Evolutionary conservation across 352 stramenopile species (phyloP), one percentile per base, ranked within the genome.

Genomic region (Saprolegnia diclina): DNA sequence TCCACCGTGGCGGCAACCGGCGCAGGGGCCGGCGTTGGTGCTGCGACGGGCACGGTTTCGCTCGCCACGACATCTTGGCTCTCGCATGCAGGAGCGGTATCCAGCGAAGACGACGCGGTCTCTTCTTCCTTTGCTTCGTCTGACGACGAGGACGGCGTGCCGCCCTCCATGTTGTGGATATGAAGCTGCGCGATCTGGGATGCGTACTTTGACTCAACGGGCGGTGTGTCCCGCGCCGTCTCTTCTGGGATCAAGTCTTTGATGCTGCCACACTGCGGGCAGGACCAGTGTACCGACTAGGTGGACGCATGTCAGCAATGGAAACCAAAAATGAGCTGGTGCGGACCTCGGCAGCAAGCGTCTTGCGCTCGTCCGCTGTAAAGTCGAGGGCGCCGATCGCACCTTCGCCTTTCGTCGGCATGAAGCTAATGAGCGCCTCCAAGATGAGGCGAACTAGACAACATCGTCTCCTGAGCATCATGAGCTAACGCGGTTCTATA

Each of bases 361-460:
- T 71, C 18, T 77, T 81, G 1, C 86, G 77, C 57, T 92, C 83
- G 11, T 88, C 79, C 21, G 81, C 72, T 16, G 82, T 75, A 65
- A 89, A 94, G 48, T 94, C 85, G 26, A 95, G 73, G 1, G 85
- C 82, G 10, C 87, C 87, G 59, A 95, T 94, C 4, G 87, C 87
- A 13, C 87, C 87, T 56, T 92, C 85, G 37, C 84, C 84, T 67
- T 92, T 91, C 4, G 85, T 91, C 11, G 96, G 96, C 71, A 99
- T 94, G 75, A 99, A 99, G 74, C 87, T 97, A 71, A 99, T 99
- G 0, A 99, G 77, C 45, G 97, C 97, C 74, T 99, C 96, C 37
- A 99, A 77, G 72, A 99, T 99, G 7, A 98, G 77, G 22, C 97
- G 90, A 42, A 99, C 94, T 93, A 86, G 54, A 42, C 62, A 45